Base-by-base conservation (phyloP, 2,329 filamentous ascomycete genomes). In the Fusarium cicatricum region DNA sequence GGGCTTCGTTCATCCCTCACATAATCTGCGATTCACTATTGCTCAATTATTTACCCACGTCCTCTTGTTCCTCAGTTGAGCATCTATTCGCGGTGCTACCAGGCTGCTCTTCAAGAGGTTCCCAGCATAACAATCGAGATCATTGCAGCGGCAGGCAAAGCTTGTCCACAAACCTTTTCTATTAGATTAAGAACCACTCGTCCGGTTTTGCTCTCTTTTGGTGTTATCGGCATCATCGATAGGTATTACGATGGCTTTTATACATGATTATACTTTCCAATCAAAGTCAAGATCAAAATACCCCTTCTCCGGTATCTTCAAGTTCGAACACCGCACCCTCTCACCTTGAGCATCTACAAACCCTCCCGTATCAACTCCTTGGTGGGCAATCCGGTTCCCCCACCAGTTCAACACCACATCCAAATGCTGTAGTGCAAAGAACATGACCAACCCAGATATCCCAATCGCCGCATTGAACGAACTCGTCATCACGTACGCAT, bases 161-260 rank as follows among this genome's bases (percentile, higher is more conserved):
- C 72, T 9, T 70, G 70, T 46, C 61, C 72, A 59, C 63, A 72
- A 55, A 71, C 65, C 38, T 74, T 74, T 17, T 69, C 70, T 4
- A 60, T 68, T 4, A 71, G 68, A 1, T 37, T 71, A 37, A 58
- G 69, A 26, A 70, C 66, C 1, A 72, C 69, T 4, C 69, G 69
- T 4, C 52, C 72, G 19, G 67, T 67, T 1, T 71, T 68, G 9
- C 55, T 72, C 11, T 64, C 67, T 10, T 72, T 72, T 51, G 70
- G 70, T 9, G 50, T 71, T 4, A 38, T 72, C 23, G 67, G 68
- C 11, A 71, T 72, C 6, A 70, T 72, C 37, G 68, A 67, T 68
- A 40, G 52, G 66, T 61, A 11, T 4, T 21, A 7, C 7, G 4
- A 7, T 7, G 21, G 21, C 21, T 26, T 26, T 10, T 10, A 26